Percentiles rank a stretch among this genome's conserved stretches.
Evolutionary conservation across 495 filamentous ascomycete species (phyloP).

Genomic region (Penicillium daleae): DNA sequence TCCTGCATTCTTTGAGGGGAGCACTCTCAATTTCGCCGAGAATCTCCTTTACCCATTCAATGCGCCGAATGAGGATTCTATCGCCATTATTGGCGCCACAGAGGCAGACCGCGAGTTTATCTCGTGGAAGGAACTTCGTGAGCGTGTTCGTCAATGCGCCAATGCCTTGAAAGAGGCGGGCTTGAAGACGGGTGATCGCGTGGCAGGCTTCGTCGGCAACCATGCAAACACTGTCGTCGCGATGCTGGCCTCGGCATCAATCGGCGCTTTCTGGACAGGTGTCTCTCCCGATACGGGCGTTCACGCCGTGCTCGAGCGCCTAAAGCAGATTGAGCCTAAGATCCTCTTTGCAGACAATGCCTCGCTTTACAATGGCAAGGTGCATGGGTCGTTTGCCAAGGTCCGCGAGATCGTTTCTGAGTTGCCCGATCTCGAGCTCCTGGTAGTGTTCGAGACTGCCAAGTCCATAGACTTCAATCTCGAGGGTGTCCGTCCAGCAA

Average conservation of each 20-base stretch:
- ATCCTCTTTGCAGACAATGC: conserved; percentile 86
- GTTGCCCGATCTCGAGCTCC: conserved; percentile 63
- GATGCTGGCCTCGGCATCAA: conserved; percentile 76
- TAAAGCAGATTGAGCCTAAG: conserved; percentile 79
- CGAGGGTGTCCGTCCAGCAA: conserved; percentile 45
- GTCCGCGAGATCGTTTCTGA: conserved; percentile 68
- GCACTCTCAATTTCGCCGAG: conserved; percentile 86
- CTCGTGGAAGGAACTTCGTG: conserved; percentile 80
- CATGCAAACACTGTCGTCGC: conserved; percentile 82
- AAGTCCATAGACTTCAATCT: conserved; percentile 51
- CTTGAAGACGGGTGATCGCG: conserved; percentile 67
- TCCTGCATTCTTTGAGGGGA: conserved; percentile 79
- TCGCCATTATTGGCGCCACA: conserved; percentile 74
- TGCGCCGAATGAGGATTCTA: conserved; percentile 56
- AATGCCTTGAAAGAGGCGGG: conserved; percentile 67
- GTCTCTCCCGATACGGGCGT: conserved; percentile 85
- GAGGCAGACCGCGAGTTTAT: conserved; percentile 68
- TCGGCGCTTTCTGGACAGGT: conserved; percentile 90
- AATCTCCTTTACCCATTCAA: conserved; percentile 80
- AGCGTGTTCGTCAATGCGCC: conserved; percentile 74
- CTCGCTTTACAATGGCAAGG: conserved; percentile 85
- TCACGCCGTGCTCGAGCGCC: conserved; percentile 77
- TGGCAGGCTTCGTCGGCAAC: conserved; percentile 88
- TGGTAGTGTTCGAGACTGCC: conserved; percentile 72
- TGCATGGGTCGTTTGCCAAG: conserved; percentile 73